Percentiles rank a stretch among this genome's conserved stretches.
phyloP scores from a whole-genome alignment of 2,329 filamentous ascomycete genomes.

The Sporothrix luriei region DNA sequence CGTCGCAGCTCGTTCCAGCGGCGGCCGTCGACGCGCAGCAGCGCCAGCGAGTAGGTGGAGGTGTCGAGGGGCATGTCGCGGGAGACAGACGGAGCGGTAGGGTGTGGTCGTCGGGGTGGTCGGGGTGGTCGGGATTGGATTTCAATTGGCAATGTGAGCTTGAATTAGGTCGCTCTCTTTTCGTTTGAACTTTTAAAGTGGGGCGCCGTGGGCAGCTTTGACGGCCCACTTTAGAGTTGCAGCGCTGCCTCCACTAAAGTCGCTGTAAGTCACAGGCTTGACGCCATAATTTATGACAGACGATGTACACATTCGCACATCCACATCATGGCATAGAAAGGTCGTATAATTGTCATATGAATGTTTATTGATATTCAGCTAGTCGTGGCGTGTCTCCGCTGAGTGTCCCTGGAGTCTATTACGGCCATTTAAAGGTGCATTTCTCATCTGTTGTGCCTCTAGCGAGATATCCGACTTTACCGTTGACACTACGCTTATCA shows the following conservation, averaged over 20 bases:
- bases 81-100: constrained; percentile 44
- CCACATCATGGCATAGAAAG: too few relatives aligned
- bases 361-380: too few relatives aligned
- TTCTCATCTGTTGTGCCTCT: too few relatives aligned
- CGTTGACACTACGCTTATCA: too few relatives aligned
- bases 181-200: constrained; percentile 27
- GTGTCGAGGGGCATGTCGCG: constrained; percentile 85
- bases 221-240: not conserved
- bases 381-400: too few relatives aligned
- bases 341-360: too few relatives aligned
- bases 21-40: constrained; percentile 78
- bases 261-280: not conserved
- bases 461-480: too few relatives aligned
- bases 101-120: not conserved
- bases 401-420: too few relatives aligned
- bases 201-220: not conserved
- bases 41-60: constrained; percentile 83
- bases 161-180: not conserved
- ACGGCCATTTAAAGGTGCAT: too few relatives aligned
- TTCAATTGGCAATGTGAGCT: not conserved
- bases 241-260: not conserved
- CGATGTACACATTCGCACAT: too few relatives aligned
- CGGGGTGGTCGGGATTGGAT: too few relatives aligned
- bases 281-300: too few relatives aligned
- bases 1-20: constrained; percentile 97